phyloP scores from a whole-genome alignment of 2,329 filamentous ascomycete species.

The Fusarium staphyleae region DNA sequence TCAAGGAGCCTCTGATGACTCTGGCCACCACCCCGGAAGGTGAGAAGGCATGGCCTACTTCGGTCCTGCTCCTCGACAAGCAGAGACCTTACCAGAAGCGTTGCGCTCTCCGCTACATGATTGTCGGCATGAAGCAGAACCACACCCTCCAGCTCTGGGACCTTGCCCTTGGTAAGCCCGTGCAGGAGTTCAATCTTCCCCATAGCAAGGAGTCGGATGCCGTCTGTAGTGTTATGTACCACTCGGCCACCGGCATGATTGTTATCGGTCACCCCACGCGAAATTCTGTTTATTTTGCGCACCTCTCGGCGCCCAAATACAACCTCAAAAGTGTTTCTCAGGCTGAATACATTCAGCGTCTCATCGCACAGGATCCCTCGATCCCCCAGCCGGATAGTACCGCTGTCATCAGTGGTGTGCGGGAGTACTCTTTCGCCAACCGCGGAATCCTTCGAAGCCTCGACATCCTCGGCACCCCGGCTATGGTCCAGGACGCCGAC shows the following conservation, averaged over 20 bases:
- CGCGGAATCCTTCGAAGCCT: conserved; percentile 89
- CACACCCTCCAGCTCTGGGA: conserved; percentile 99
- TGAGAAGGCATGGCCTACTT: conserved; percentile 97
- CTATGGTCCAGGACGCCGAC: conserved; percentile 67
- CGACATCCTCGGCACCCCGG: conserved; percentile 80
- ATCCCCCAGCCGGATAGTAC: conserved; percentile 91
- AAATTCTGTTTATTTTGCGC: conserved; percentile 97
- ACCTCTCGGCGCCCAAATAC: conserved; percentile 93
- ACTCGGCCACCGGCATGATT: conserved; percentile 90
- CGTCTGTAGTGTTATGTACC: conserved; percentile 97
- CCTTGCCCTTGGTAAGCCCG: conserved; percentile 90
- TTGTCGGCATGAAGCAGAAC: conserved; percentile 98
- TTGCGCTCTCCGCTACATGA: conserved; percentile 89
- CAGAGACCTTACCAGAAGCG: conserved; percentile 90
- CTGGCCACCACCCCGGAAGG: conserved; percentile 84
- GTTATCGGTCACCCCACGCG: conserved; percentile 94
- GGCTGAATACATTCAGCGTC: conserved; percentile 82
- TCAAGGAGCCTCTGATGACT: conserved; percentile 86
- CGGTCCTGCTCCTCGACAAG: conserved; percentile 95
- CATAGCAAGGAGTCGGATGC: conserved; percentile 96
- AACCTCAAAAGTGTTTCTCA: conserved; percentile 83
- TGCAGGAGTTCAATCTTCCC: conserved; percentile 95
- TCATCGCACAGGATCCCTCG: conserved; percentile 73
- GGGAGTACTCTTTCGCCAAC: conserved; percentile 90
- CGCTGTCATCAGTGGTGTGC: conserved; percentile 94